phyloP scores from a whole-genome alignment of 78 protist genomes.

The Andalucia godoyi region DNA sequence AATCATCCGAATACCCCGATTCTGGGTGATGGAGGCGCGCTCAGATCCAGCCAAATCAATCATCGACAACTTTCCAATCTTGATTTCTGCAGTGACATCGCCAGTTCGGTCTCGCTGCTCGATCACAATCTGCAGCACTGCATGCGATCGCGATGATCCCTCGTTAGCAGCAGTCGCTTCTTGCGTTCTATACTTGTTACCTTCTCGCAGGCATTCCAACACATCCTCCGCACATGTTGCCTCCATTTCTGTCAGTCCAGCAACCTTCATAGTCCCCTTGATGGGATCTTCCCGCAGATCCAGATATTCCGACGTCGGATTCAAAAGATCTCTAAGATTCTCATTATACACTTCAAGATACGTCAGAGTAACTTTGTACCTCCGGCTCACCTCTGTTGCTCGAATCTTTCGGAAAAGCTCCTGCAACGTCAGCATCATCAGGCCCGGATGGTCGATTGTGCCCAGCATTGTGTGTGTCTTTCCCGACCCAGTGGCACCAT shows the following conservation, averaged over 20 bases:
- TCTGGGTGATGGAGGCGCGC: constrained; percentile 45
- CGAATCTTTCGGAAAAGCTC: not conserved
- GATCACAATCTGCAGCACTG: constrained; percentile 13
- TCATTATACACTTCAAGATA: constrained; percentile 38
- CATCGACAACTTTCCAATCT: constrained; percentile 30
- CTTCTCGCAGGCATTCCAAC: not conserved
- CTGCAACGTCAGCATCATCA: constrained; percentile 18
- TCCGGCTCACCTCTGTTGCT: no score
- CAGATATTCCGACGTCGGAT: not conserved
- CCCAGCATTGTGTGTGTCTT: constrained; percentile 53
- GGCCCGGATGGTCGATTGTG: constrained; percentile 21
- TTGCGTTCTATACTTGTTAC: constrained; percentile 1
- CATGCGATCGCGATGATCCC: constrained; percentile 57
- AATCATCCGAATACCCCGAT: constrained; percentile 14
- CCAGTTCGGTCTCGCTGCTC: not conserved
- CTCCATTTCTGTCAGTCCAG: not conserved
- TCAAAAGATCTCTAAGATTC: constrained; percentile 15
- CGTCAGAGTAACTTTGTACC: not conserved
- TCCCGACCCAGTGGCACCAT: constrained; percentile 34
- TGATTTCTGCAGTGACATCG: not conserved
- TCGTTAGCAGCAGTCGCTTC: constrained; percentile 46
- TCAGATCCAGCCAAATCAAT: constrained; percentile 87
- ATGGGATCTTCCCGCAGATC: constrained; percentile 30
- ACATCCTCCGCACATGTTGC: not conserved
- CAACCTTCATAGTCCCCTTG: constrained; percentile 11